These are phyloP conservation scores for Tulasnella calospora DNA, from an alignment of 768 basidiomycete species.

Conservation along the genomic window DNA sequence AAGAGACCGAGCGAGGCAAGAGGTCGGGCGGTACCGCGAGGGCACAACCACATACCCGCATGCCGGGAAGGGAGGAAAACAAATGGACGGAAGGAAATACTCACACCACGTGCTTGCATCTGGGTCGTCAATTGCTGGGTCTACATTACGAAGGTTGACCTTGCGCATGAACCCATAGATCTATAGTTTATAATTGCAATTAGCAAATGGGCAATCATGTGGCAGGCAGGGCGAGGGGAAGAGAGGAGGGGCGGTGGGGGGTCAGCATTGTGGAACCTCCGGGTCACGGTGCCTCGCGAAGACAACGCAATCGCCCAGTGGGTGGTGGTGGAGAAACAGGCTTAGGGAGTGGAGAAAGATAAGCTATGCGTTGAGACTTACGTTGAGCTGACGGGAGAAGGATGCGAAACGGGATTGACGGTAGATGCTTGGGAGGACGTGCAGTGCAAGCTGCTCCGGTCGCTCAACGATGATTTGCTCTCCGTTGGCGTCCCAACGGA, in stretches of 20 bases:
- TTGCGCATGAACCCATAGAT: constrained; percentile 99
- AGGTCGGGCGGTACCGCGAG: background rate
- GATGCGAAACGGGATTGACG: constrained; percentile 95
- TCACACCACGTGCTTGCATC: constrained; percentile 96
- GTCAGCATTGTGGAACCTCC: background rate
- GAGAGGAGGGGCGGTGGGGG: background rate
- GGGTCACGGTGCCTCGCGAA: background rate
- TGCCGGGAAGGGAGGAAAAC: constrained; percentile 10
- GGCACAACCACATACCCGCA: background rate
- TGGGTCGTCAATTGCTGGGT: constrained; percentile 90
- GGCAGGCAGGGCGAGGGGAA: constrained; percentile 19
- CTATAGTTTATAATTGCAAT: constrained; percentile 41
- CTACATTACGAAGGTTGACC: constrained; percentile 91
- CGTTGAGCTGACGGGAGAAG: constrained; percentile 96
- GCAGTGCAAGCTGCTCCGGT: constrained; percentile 87
- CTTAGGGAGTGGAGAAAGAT: constrained; percentile 32
- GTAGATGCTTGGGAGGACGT: constrained; percentile 90
- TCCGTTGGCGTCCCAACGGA: constrained; percentile 90
- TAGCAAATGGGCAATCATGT: constrained; percentile 25
- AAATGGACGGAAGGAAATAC: constrained; percentile 37
- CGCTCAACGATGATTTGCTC: constrained; percentile 94
- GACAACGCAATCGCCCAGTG: background rate
- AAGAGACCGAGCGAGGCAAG: background rate
- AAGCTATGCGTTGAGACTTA: constrained; percentile 41
- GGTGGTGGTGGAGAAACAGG: background rate